Evolutionary conservation across 352 stramenopile species (phyloP).

Genomic region (Phytophthora niederhauseri): DNA sequence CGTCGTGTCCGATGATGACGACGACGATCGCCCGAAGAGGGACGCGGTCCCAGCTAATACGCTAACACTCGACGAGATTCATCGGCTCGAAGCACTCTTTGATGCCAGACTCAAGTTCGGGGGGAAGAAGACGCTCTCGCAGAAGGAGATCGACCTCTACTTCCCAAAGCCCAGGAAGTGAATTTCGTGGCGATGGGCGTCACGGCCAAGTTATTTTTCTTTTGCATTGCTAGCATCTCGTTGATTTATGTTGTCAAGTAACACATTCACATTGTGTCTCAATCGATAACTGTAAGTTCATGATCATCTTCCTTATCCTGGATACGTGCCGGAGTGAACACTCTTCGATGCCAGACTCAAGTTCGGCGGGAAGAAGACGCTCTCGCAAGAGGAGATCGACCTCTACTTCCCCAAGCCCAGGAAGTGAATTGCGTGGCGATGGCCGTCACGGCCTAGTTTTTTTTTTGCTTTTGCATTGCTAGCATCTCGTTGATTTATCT

Average conservation of each 20-base stretch:
- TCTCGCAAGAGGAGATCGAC: too few relatives aligned
- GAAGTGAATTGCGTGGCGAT: too few relatives aligned
- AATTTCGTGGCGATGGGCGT: background rate
- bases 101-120: background rate
- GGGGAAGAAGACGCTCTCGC: background rate
- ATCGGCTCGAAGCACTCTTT: background rate
- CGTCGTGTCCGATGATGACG: background rate
- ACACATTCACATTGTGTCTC: too few relatives aligned
- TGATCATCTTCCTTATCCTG: too few relatives aligned
- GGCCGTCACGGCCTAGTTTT: too few relatives aligned
- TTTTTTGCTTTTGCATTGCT: too few relatives aligned
- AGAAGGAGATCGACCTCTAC: background rate
- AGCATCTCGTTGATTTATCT: too few relatives aligned
- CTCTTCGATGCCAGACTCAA: too few relatives aligned
- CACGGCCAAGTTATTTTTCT: background rate
- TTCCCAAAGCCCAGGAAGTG: background rate
- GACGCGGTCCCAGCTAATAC: background rate
- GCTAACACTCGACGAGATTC: background rate
- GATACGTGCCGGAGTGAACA: too few relatives aligned
- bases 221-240: background rate
- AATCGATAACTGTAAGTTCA: too few relatives aligned
- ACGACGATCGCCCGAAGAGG: background rate
- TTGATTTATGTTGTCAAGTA: background rate
- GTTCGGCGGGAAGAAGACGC: too few relatives aligned
- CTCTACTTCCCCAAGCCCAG: too few relatives aligned